Evolutionary conservation across 1,139 yeast genomes (phyloP).

Genomic region (Candida tropicalis): DNA sequence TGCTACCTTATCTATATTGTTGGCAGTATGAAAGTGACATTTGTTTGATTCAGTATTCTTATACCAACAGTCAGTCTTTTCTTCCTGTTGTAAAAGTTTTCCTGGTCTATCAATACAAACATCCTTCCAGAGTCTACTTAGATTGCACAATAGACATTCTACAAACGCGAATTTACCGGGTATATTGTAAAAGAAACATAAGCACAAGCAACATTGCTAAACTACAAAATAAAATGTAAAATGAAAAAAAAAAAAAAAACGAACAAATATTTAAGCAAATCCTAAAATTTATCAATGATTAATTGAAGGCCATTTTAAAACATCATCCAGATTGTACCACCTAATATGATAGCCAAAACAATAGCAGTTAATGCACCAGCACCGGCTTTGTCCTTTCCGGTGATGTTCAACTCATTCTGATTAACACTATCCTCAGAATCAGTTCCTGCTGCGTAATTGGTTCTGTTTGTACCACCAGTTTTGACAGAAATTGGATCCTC

Average conservation of each 20-base stretch:
- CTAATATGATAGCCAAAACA: slow-evolving; percentile 38
- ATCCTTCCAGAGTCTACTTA: no score
- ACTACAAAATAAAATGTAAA: no score
- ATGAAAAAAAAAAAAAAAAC: neutral
- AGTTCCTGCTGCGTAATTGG: slow-evolving; percentile 52
- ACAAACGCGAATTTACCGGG: neutral
- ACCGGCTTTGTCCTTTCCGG: slow-evolving; percentile 48
- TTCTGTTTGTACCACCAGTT: slow-evolving; percentile 50
- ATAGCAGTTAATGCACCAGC: slow-evolving; percentile 51
- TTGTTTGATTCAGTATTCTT: no score
- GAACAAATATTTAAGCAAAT: neutral
- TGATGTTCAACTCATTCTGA: slow-evolving; percentile 31
- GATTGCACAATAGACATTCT: no score
- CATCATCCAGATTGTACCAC: slow-evolving; percentile 50
- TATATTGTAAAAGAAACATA: neutral
- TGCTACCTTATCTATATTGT: no score
- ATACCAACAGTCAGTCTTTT: neutral
- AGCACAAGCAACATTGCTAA: no score
- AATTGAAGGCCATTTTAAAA: no score
- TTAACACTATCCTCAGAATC: slow-evolving; percentile 30
- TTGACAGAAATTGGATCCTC: slow-evolving; percentile 38
- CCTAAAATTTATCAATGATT: no score
- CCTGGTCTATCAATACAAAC: no score
- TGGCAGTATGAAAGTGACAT: no score
- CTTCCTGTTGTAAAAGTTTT: neutral